A percentile compares a stretch with the other conserved stretches of the same genome.
Evolutionary conservation across 2,329 filamentous ascomycete genomes (phyloP).

Genomic region (Epicoccum sorghinum): DNA sequence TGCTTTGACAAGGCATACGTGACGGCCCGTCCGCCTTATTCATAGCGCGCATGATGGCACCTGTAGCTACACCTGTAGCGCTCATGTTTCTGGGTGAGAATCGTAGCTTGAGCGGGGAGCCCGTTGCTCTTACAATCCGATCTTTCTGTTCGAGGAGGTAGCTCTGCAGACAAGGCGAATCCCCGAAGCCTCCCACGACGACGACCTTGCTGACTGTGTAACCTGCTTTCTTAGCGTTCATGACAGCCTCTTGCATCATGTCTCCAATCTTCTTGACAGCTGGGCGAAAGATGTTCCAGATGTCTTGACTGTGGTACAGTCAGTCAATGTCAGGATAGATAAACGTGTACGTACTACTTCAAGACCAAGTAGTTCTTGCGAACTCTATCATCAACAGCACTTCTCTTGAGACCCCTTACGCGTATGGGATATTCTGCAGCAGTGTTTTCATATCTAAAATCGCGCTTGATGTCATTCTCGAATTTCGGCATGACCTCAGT

Average conservation of each 20-base stretch:
- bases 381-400: neutral
- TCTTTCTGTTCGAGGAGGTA: slow-evolving; percentile 6
- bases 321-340: neutral
- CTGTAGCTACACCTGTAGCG: slow-evolving; percentile 23
- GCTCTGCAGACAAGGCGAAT: slow-evolving; percentile 16
- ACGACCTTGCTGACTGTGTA: slow-evolving; percentile 14
- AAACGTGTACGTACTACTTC: slow-evolving; percentile 5
- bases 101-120: neutral
- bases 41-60: slow-evolving; percentile 19
- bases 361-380: slow-evolving; percentile 2
- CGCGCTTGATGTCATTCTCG: slow-evolving; percentile 14
- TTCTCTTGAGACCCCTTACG: slow-evolving; percentile 8
- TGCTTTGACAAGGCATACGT: slow-evolving; percentile 15
- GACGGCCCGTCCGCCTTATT: slow-evolving; percentile 20
- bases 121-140: neutral
- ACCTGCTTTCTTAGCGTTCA: neutral
- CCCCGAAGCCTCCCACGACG: slow-evolving; percentile 20
- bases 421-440: neutral
- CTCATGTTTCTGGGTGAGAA: slow-evolving; percentile 2
- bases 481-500: slow-evolving; percentile 19
- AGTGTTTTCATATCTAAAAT: slow-evolving; percentile 4
- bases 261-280: slow-evolving; percentile 9
- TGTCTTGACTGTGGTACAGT: neutral
- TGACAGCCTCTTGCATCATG: slow-evolving; percentile 14
- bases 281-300: slow-evolving; percentile 9